Base-by-base conservation (phyloP, 192 early-diverging fungal species). In the Backusella liffmaniae region DNA sequence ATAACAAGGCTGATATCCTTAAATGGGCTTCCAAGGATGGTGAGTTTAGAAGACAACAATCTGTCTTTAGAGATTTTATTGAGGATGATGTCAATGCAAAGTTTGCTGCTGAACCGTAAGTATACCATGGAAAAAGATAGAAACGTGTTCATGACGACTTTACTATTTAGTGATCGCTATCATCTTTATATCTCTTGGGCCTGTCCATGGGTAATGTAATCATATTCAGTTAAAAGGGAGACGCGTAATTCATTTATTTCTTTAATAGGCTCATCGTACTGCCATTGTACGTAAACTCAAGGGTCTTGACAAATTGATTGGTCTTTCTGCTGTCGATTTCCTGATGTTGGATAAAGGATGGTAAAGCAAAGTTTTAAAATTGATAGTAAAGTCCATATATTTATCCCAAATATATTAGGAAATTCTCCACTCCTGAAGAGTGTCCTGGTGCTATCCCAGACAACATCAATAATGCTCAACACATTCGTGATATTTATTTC, bases 201-300 rank as follows among this genome's bases (percentile, higher is more conserved):
- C 12, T 92, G 91, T 56, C 26, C 75, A 23, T 46, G 30, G 32
- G 26, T 34, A 37, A 73, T 0, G 32, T 23, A 2, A 13, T n/a
- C 13, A 34, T 21, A 10, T 59, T 49, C 30, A 32, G 1, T 18
- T 0, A 76, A 49, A 46, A 46, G 42, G n/a, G 16, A 35, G 9
- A 59, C 23, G n/a, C 26, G 18, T 74, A 7, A 46, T 77, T 41
- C 32, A 36, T 29, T 44, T 5, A 30, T 21, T 8, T 89, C 77
- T 10, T 30, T 72, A 32, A 39, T 44, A 92, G 94, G 97, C 97
- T 8, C 95, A 97, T 81, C 90, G 97, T 72, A 92, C 95, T 10
- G 80, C 93, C 23, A 90, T 97, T 59, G 95, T 96, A 9, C 91
- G 96, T 73, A 86, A 88, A n/a, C 83, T 99, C 51, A 98, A 98